Evolutionary conservation across 2,329 filamentous ascomycete species (phyloP).

Genomic region (Pseudogymnoascus sp.): DNA sequence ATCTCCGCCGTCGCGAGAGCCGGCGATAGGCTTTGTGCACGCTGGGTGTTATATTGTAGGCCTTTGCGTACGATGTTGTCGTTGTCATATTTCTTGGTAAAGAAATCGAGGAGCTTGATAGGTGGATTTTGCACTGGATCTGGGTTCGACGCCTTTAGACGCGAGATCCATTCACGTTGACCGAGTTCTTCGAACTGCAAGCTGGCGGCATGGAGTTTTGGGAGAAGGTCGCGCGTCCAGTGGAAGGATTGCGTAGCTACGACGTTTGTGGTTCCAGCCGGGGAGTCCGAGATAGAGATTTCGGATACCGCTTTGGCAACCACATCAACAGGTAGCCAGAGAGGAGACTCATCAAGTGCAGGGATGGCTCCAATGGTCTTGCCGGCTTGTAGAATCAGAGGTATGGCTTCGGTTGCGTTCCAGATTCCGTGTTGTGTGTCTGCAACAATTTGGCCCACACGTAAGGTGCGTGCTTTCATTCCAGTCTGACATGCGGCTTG

Average conservation of each 20-base stretch:
- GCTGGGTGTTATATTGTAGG: conserved; percentile 16
- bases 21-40: conserved; percentile 18
- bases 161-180: conserved; percentile 40
- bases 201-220: conserved; percentile 41
- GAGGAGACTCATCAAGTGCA: conserved; percentile 38
- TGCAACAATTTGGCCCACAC: conserved; percentile 47
- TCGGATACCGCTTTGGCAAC: conserved; percentile 39
- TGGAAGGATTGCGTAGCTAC: conserved; percentile 43
- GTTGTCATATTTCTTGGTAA: conserved; percentile 45
- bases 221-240: conserved; percentile 48
- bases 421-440: conserved; percentile 43
- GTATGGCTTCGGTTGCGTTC: conserved; percentile 47
- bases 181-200: conserved; percentile 40
- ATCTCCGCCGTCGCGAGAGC: conserved; percentile 15
- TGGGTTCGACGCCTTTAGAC: conserved; percentile 40
- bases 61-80: conserved; percentile 34
- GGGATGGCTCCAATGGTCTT: conserved; percentile 41
- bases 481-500: conserved; percentile 31
- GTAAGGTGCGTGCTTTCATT: conserved; percentile 34
- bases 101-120: conserved; percentile 49
- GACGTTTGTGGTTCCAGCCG: conserved; percentile 23
- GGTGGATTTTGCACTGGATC: conserved; percentile 46
- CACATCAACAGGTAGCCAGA: conserved; percentile 43
- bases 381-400: conserved; percentile 44
- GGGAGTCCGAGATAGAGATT: conserved; percentile 27